Conservation (phyloP, 1,139 yeast genomes). For the Taphrina populina region DNA sequence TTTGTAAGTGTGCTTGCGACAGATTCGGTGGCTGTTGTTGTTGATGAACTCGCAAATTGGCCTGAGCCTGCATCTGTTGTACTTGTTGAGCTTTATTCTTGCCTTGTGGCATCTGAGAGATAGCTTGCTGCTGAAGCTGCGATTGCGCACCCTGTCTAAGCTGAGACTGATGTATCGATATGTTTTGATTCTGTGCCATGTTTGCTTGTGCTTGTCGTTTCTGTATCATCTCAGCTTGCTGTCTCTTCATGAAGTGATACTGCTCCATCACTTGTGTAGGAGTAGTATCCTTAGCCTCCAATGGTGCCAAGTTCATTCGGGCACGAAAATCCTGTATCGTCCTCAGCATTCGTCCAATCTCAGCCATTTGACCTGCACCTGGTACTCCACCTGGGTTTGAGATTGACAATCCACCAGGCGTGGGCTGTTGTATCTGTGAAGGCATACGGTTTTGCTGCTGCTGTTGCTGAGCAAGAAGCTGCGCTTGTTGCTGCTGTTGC, state of each 20-base stretch:
- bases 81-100: not conserved
- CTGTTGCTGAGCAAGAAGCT: not conserved
- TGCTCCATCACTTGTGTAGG: slow-evolving; percentile 29
- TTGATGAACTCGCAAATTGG: slow-evolving; percentile 2
- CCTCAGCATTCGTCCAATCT: slow-evolving; percentile 12
- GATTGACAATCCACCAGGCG: slow-evolving; percentile 6
- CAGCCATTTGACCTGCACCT: slow-evolving; percentile 16
- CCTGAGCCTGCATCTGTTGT: slow-evolving; percentile 19
- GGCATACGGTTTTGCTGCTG: not conserved
- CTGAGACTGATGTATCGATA: too few relatives aligned
- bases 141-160: too few relatives aligned
- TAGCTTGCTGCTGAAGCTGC: slow-evolving; percentile 1
- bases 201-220: slow-evolving; percentile 6
- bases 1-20: slow-evolving; percentile 1
- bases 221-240: slow-evolving; percentile 20
- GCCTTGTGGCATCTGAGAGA: slow-evolving; percentile 1
- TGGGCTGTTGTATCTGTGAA: not conserved
- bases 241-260: slow-evolving; percentile 19
- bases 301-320: slow-evolving; percentile 11
- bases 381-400: slow-evolving; percentile 22
- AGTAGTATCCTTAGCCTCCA: slow-evolving; percentile 25
- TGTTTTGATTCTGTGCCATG: not conserved
- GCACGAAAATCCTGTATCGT: slow-evolving; percentile 21
- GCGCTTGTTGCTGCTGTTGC: slow-evolving; percentile 1
- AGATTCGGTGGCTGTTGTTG: slow-evolving; percentile 1